Conservation (phyloP, 345 rosid genomes). For the Citrus medica region DNA sequence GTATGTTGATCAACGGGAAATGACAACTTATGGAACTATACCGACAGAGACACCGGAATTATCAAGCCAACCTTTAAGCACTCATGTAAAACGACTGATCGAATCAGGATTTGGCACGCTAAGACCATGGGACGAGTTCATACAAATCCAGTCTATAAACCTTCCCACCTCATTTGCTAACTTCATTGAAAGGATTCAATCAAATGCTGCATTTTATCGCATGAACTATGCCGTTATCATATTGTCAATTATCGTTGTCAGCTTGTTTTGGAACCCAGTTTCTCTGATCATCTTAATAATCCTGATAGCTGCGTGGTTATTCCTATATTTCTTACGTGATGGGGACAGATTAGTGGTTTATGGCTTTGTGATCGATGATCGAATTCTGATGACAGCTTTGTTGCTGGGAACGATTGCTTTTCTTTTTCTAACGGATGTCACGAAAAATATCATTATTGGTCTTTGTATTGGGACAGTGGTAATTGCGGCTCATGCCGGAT, state of each 20-base stretch:
- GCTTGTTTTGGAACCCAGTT: conserved; percentile 58
- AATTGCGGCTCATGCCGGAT: conserved; percentile 41
- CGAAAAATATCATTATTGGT: conserved; percentile 34
- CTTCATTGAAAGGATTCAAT: conserved; percentile 33
- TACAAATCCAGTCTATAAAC: conserved; percentile 31
- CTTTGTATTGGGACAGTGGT: conserved; percentile 36
- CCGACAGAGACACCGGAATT: too few relatives aligned
- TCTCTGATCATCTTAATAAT: conserved; percentile 33
- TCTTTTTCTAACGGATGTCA: conserved; percentile 39
- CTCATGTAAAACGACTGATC: too few relatives aligned
- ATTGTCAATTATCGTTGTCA: conserved; percentile 35
- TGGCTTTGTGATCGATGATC: conserved; percentile 40
- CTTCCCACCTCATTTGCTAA: conserved; percentile 30
- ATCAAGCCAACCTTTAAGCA: too few relatives aligned
- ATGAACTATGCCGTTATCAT: conserved; percentile 43
- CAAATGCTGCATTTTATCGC: conserved; percentile 36
- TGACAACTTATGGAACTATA: too few relatives aligned
- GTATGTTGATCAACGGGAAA: too few relatives aligned
- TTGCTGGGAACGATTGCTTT: conserved; percentile 30
- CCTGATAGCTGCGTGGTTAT: conserved; percentile 49
- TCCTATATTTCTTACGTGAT: conserved; percentile 49
- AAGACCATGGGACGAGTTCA: conserved; percentile 60
- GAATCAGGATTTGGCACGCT: conserved; percentile 12
- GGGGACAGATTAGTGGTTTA: conserved; percentile 36
- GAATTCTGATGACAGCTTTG: conserved; percentile 31